phyloP scores from a whole-genome alignment of 2,329 filamentous ascomycete species.

The Aspergillus nomiae region DNA sequence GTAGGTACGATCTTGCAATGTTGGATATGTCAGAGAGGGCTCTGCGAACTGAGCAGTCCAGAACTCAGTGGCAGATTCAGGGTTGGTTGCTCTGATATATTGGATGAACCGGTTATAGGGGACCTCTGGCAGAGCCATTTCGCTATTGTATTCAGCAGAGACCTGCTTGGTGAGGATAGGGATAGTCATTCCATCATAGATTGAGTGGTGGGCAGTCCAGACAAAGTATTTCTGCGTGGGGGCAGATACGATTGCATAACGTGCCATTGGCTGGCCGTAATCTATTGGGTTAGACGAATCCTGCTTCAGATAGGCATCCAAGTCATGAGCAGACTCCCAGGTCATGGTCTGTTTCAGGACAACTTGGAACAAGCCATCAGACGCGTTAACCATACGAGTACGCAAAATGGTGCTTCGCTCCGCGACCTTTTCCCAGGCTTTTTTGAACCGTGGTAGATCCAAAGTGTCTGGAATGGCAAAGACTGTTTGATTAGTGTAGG shows the following conservation, averaged over 20 bases:
- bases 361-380: conserved; percentile 25
- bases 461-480: conserved; percentile 29
- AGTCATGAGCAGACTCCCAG: conserved; percentile 19
- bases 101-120: neutral
- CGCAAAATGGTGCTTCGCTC: conserved; percentile 43
- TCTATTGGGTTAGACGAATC: conserved; percentile 11
- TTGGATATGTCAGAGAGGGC: neutral
- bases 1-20: neutral
- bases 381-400: conserved; percentile 34
- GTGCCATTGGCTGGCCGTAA: conserved; percentile 9
- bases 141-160: neutral
- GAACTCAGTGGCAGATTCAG: neutral
- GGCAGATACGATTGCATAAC: conserved; percentile 9
- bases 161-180: conserved; percentile 9
- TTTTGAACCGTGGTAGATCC: conserved; percentile 30
- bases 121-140: neutral
- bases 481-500: conserved; percentile 41
- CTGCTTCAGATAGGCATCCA: conserved; percentile 13
- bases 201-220: conserved; percentile 47
- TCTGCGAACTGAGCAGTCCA: neutral
- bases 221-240: conserved; percentile 33
- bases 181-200: conserved; percentile 46
- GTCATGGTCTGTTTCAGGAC: conserved; percentile 23
- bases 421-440: conserved; percentile 40
- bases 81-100: neutral